Percentiles rank a stretch among this genome's conserved stretches.
These are phyloP conservation scores for Aethionema arabicum DNA, from an alignment of 345 rosid genomes.

Conservation along the genomic window DNA sequence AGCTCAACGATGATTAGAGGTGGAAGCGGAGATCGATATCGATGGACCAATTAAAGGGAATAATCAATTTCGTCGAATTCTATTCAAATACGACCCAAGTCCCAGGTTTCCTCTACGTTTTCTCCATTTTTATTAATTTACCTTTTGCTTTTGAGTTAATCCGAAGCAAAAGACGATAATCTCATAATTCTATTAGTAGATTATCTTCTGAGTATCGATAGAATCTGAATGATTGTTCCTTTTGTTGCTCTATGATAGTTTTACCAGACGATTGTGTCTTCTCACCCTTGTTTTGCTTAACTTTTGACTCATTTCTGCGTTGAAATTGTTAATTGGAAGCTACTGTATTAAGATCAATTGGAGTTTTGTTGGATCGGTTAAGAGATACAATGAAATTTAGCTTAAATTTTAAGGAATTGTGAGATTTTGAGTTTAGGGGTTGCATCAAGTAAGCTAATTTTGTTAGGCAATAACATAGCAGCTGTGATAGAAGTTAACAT, in stretches of 20 bases:
- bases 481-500: slow-evolving; percentile 15
- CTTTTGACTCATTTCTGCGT: slow-evolving; percentile 9
- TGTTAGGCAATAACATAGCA: slow-evolving; percentile 5
- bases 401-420: slow-evolving; percentile 5
- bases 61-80: slow-evolving; percentile 87
- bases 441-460: slow-evolving; percentile 16
- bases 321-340: slow-evolving; percentile 5
- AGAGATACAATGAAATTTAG: not conserved
- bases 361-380: not conserved
- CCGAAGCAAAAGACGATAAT: not conserved
- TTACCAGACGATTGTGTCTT: slow-evolving; percentile 25
- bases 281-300: slow-evolving; percentile 4
- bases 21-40: slow-evolving; percentile 39
- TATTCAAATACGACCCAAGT: slow-evolving; percentile 91
- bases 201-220: not conserved
- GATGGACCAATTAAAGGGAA: slow-evolving; percentile 73
- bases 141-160: slow-evolving; percentile 17
- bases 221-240: not conserved
- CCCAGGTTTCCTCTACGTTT: slow-evolving; percentile 58
- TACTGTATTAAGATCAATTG: not conserved
- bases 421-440: slow-evolving; percentile 13
- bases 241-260: not conserved
- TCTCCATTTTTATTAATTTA: too few relatives aligned
- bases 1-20: slow-evolving; percentile 31
- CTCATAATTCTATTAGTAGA: not conserved